These are phyloP conservation scores for Clonostachys byssicola DNA, from an alignment of 2,329 filamentous ascomycete species.

Conservation along the genomic window DNA sequence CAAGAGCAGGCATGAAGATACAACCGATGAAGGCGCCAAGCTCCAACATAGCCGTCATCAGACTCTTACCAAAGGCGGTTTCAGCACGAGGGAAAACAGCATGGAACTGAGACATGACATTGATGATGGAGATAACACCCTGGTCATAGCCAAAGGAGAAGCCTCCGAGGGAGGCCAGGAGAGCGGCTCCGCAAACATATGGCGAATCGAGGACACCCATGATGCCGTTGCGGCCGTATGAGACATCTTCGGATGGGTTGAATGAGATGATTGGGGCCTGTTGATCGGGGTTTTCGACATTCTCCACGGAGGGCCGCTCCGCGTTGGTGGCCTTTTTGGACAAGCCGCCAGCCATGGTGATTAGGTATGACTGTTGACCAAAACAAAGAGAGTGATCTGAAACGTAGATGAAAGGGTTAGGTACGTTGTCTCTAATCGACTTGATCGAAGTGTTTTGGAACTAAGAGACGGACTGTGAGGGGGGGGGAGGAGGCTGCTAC, in stretches of 20 bases:
- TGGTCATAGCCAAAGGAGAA: slow-evolving; percentile 34
- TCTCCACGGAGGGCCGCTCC: too few species aligned
- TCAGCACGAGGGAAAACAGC: slow-evolving; percentile 25
- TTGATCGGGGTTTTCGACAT: neutral
- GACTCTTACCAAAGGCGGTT: slow-evolving; percentile 10
- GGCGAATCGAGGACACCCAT: slow-evolving; percentile 5
- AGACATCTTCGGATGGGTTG: slow-evolving; percentile 1
- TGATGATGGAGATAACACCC: slow-evolving; percentile 30
- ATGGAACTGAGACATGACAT: slow-evolving; percentile 16
- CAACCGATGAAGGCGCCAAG: slow-evolving; percentile 31
- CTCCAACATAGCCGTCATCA: slow-evolving; percentile 37
- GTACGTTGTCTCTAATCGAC: too few species aligned
- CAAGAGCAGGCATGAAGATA: slow-evolving; percentile 24
- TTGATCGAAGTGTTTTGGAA: too few species aligned
- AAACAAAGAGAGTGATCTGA: too few species aligned
- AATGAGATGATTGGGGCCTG: neutral
- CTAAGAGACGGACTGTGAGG: too few species aligned
- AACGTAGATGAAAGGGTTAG: too few species aligned
- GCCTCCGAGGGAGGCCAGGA: slow-evolving; percentile 23
- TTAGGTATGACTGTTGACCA: too few species aligned
- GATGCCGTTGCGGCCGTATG: slow-evolving; percentile 5
- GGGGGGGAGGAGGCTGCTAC: too few species aligned
- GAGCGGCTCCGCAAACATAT: slow-evolving; percentile 5
- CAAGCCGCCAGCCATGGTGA: too few species aligned
- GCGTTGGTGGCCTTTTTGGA: too few species aligned